A percentile compares a stretch with the other conserved stretches of the same genome.
These are phyloP conservation scores for Boechera retrofracta DNA, from an alignment of 345 rosid species.

Conservation along the genomic window DNA sequence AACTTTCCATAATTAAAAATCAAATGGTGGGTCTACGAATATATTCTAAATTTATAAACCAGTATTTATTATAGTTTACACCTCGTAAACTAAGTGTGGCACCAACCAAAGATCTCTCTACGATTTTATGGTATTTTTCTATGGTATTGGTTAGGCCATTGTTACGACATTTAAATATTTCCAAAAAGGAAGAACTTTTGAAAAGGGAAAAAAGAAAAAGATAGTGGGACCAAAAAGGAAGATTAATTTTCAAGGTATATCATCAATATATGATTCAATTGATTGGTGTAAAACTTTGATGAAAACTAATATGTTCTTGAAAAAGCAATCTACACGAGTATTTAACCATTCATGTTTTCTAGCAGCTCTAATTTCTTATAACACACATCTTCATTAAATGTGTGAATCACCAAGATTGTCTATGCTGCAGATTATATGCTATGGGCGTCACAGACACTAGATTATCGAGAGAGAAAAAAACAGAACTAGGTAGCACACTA, in stretches of 20 bases:
- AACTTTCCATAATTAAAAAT: neutral
- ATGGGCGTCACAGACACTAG: too few species aligned
- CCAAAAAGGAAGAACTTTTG: neutral
- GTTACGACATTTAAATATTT: neutral
- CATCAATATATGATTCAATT: neutral
- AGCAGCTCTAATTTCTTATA: neutral
- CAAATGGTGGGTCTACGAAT: constrained; percentile 22
- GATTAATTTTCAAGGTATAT: neutral
- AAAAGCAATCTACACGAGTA: too few species aligned
- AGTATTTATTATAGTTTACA: constrained; percentile 1
- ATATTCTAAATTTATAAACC: constrained; percentile 6
- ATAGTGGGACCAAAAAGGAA: neutral
- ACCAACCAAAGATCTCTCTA: constrained; percentile 41
- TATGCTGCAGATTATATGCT: neutral
- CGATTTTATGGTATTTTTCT: constrained; percentile 31
- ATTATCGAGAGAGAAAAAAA: too few species aligned
- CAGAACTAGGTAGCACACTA: too few species aligned
- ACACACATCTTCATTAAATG: neutral
- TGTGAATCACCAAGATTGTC: neutral
- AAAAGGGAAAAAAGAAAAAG: neutral
- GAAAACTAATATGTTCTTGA: neutral
- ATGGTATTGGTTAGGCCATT: constrained; percentile 21
- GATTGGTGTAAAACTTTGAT: neutral
- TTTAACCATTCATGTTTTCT: neutral
- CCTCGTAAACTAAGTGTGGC: constrained; percentile 13